Base-by-base conservation (phyloP, 768 basidiomycete genomes). In the Pholiota molesta region DNA sequence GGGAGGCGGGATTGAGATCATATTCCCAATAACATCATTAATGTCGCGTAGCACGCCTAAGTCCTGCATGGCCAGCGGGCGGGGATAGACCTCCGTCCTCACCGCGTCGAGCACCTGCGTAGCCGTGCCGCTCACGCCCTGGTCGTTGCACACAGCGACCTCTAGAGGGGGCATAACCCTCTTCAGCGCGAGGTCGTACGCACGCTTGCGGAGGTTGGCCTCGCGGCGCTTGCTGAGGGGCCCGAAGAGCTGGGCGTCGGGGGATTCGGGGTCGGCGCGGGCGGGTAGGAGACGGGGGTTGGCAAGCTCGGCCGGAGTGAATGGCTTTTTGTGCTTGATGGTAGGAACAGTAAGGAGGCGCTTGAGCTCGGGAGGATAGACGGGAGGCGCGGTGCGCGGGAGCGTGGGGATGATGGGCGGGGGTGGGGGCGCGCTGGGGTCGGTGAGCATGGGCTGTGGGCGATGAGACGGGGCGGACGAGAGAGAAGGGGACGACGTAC, bases 391-490 rank as follows among this genome's bases (percentile, higher is more conserved):
- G 3, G 86, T 88, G 42, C 75, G 79, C 62, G 83, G 81, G 44
- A 81, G 79, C 2, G 73, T 70, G 11, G 78, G 76, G 52, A 90
- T 86, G 61, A 86, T 85, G 52, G 71, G 78, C 14, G 79, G 71
- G n/a, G 80, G 82, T 37, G 67, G 65, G 5, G 77, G 73, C 42
- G 72, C 70, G 47, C 65, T 71, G 6, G 86, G 78, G 68, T 85
- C 81, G 13, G 78, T 26, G 83, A 71, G 26, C 87, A 89, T 2
- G 91, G 84, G 16, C 81, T 84, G 5, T 88, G 83, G 8, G 95
- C 83, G 19, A 94, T 88, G 69, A 95, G 92, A 33, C 95, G 95
- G 69, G 97, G 97, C 31, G 94, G 88, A 31, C 95, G 95, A 74
- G 96, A 97, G 0, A 95, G 95, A 4, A 89, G 87, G 0, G 91